phyloP scores from a whole-genome alignment of 2,329 filamentous ascomycete species.

The Arachnomyces sp. region DNA sequence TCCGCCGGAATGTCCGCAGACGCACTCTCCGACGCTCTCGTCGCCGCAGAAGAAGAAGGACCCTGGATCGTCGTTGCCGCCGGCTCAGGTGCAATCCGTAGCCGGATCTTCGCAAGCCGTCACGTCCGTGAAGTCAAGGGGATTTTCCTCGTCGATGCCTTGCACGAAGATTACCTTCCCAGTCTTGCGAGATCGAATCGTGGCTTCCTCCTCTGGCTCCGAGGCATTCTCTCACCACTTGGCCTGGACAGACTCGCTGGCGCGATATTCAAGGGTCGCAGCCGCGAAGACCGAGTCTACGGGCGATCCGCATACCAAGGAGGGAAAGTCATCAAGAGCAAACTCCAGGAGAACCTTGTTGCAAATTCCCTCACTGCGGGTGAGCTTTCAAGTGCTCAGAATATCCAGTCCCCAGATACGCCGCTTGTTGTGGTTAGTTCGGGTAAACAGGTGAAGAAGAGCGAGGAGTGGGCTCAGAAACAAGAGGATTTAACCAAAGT shows the following conservation, averaged over 20 bases:
- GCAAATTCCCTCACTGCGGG: slow-evolving; percentile 75
- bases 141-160: slow-evolving; percentile 74
- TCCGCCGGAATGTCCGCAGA: slow-evolving; percentile 90
- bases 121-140: slow-evolving; percentile 68
- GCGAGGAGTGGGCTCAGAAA: slow-evolving; percentile 68
- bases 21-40: slow-evolving; percentile 76
- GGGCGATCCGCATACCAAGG: slow-evolving; percentile 69
- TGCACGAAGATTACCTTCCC: slow-evolving; percentile 75
- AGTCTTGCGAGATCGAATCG: slow-evolving; percentile 57
- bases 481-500: slow-evolving; percentile 76
- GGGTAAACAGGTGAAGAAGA: slow-evolving; percentile 58
- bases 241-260: slow-evolving; percentile 73
- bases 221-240: slow-evolving; percentile 76
- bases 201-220: slow-evolving; percentile 79
- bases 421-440: slow-evolving; percentile 77
- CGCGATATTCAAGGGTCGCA: slow-evolving; percentile 73
- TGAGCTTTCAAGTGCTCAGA: slow-evolving; percentile 68
- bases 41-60: slow-evolving; percentile 68
- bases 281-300: slow-evolving; percentile 73
- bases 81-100: slow-evolving; percentile 80
- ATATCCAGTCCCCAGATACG: slow-evolving; percentile 68
- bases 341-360: slow-evolving; percentile 86
- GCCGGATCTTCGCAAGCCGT: slow-evolving; percentile 80
- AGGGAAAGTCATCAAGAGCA: slow-evolving; percentile 79
- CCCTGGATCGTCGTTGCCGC: slow-evolving; percentile 85